Evolutionary conservation across 2,329 filamentous ascomycete genomes (phyloP), one percentile per base, ranked within the genome.

Genomic region (Exophiala dermatitidis): DNA sequence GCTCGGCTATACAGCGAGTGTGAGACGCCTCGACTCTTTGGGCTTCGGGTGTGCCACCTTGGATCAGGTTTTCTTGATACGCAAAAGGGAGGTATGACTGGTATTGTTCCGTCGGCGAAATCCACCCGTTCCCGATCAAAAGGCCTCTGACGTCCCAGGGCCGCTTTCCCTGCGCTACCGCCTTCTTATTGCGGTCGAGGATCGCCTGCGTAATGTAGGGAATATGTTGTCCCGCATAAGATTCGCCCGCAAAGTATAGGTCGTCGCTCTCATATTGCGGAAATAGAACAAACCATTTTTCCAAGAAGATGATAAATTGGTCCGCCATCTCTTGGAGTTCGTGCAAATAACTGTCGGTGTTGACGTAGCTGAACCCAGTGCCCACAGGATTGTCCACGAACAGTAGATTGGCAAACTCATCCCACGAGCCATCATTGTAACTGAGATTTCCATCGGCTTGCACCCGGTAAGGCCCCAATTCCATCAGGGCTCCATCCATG

Each of bases 371-470:
- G 74, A 87, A 98, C 2, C 93, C 93, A 1, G 91, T 96, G 8
- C 93, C 94, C 34, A 97, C 90, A 0, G 93, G 93, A 67, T 97
- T 94, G 67, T 98, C 93, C 56, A 98, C 88, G 67, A 98, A 98
- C 54, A 98, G 81, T 48, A 98, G 71, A 65, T 98, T 98, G 60
- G 93, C 89, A 66, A 97, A 98, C 73, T 98, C 91, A 70, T 95
- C 86, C 94, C 94, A 98, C 1, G 90, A 90, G n/a, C 93, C 93
- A 51, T 94, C 85, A 69, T 96, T 96, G 68, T 88, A 83, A 53
- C 76, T 76, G 53, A 98, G 74, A 65, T 84, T 77, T 71, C 78
- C 71, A 32, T 86, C 80, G 61, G 91, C 80, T 66, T 86, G 85
- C 53, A 98, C 74, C 60, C 93, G 79, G 69, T 96, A 98, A 1